Evolutionary conservation across 768 basidiomycete species (phyloP), one percentile per base, ranked within the genome.

Genomic region (Lentinula boryana): DNA sequence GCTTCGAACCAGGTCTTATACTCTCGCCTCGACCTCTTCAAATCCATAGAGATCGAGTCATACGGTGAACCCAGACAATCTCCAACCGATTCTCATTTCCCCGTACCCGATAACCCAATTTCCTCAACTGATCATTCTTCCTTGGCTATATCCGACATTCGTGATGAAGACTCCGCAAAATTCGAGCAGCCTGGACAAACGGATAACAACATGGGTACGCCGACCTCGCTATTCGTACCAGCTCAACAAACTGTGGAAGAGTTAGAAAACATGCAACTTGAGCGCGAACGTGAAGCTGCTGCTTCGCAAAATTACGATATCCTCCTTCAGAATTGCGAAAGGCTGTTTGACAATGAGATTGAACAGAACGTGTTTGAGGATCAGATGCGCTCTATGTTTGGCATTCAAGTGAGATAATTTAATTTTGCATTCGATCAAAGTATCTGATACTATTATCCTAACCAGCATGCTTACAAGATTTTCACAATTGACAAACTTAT

Each of bases 401-500:
- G 92, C n/a, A 80, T 86, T 48, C 84, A 85, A 78, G 94, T 89
- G 38, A 32, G 63, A n/a, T 27, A 10, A 50, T 32, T 23, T 7
- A 9, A 10, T 44, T 27, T 35, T 21, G 4, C 9, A 15, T 32
- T n/a, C n/a, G 38, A 23, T 27, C 27, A 23, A 18, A 21, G 4
- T 12, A 58, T 46, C 32, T 44, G 10, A 33, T 63, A 15, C 32
- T 4, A 10, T 38, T 59, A 13, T 41, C 9, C 12, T 27, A 44
- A 27, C 3, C 63, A 89, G 88, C 78, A 91, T 31, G 87, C 87
- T 0, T 98, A 93, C 72, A 89, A 88, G 68, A 84, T 94, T 67
- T 99, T 97, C 72, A 98, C 96, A 0, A 78, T 97, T 27, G 96
- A 99, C 75, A 95, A 97, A 72, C 79, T 98, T 38, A 82, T 98